Conservation (phyloP, 2,329 filamentous ascomycete species). For the Teratosphaeria nubilosa region DNA sequence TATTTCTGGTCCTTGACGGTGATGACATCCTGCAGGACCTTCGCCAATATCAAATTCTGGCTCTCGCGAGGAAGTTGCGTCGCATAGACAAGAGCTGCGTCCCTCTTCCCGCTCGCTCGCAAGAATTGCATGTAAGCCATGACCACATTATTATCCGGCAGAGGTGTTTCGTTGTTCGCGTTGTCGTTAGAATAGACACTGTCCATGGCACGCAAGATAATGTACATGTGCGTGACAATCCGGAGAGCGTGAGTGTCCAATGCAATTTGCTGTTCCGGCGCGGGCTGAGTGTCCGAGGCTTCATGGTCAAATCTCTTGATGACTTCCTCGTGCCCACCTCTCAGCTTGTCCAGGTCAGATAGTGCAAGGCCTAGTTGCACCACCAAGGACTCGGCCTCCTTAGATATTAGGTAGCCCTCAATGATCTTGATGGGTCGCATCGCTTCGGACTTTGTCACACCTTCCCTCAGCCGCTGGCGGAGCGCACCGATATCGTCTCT, state of each 20-base stretch:
- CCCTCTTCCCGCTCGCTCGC: slow-evolving; percentile 59
- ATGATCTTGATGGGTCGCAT: slow-evolving; percentile 60
- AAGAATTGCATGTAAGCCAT: slow-evolving; percentile 74
- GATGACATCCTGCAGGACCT: slow-evolving; percentile 64
- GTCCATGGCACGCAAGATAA: slow-evolving; percentile 48
- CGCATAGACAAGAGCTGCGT: slow-evolving; percentile 79
- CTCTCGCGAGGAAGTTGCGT: slow-evolving; percentile 60
- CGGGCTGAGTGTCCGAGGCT: background rate
- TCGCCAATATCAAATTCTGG: slow-evolving; percentile 61
- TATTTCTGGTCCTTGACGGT: slow-evolving; percentile 54
- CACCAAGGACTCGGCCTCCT: slow-evolving; percentile 39
- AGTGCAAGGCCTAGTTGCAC: slow-evolving; percentile 35
- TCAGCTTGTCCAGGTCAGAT: slow-evolving; percentile 26
- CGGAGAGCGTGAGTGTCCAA: slow-evolving; percentile 35
- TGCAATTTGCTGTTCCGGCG: slow-evolving; percentile 24
- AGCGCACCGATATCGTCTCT: slow-evolving; percentile 35
- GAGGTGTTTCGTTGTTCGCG: slow-evolving; percentile 28
- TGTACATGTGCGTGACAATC: slow-evolving; percentile 44
- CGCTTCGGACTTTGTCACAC: slow-evolving; percentile 48
- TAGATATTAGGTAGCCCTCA: slow-evolving; percentile 63
- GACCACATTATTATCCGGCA: slow-evolving; percentile 62
- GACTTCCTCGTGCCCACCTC: slow-evolving; percentile 13
- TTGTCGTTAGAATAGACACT: slow-evolving; percentile 31
- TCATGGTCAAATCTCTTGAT: slow-evolving; percentile 11
- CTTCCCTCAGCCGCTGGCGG: slow-evolving; percentile 49